These are phyloP conservation scores for Vigna trinervia DNA, from an alignment of 306 rosid species.

Conservation along the genomic window DNA sequence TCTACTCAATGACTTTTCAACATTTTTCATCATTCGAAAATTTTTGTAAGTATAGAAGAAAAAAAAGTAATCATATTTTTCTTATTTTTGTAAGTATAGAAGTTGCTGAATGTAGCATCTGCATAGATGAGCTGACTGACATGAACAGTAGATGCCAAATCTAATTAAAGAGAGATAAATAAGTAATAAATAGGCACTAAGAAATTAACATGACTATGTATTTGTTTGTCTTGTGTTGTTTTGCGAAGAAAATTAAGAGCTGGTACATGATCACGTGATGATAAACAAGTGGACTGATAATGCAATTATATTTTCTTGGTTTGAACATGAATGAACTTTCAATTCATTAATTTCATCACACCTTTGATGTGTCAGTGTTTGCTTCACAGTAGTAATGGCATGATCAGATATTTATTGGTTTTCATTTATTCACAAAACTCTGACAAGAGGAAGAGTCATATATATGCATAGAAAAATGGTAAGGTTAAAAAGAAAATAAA, in stretches of 20 bases:
- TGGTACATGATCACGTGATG: slow-evolving; percentile 43
- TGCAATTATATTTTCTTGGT: slow-evolving; percentile 8
- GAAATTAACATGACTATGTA: neutral
- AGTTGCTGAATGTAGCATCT: neutral
- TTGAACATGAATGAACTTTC: slow-evolving; percentile 8
- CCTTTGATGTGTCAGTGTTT: slow-evolving; percentile 1
- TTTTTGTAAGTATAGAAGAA: too few relatives aligned
- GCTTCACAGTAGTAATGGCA: neutral
- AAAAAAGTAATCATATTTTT: too few relatives aligned
- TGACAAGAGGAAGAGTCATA: too few relatives aligned
- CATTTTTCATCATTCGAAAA: too few relatives aligned
- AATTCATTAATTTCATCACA: slow-evolving; percentile 34
- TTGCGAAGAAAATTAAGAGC: slow-evolving; percentile 10
- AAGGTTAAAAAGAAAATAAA: too few relatives aligned
- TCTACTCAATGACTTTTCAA: too few relatives aligned
- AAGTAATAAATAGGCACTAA: neutral
- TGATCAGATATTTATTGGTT: neutral
- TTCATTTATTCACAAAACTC: neutral
- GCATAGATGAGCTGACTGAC: neutral
- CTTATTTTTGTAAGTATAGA: too few relatives aligned
- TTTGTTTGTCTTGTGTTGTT: slow-evolving; percentile 1
- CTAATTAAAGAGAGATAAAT: neutral
- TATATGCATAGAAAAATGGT: too few relatives aligned
- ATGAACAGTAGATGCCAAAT: slow-evolving; percentile 2
- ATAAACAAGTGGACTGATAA: slow-evolving; percentile 9